These are phyloP conservation scores for Phytophthora lateralis DNA, from an alignment of 352 stramenopile genomes.

Conservation along the genomic window DNA sequence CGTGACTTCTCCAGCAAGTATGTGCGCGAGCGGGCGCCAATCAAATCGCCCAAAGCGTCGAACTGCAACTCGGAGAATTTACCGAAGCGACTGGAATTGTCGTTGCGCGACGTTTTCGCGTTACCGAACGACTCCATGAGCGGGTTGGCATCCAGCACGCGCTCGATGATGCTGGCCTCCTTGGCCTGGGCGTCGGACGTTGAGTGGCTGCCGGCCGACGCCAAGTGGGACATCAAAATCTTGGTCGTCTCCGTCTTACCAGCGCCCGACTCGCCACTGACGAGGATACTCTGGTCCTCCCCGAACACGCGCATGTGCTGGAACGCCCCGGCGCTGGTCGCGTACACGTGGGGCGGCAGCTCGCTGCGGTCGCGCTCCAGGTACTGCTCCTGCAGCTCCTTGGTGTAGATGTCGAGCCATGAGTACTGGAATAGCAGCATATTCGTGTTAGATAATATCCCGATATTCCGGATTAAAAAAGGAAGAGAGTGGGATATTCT, in stretches of 20 bases:
- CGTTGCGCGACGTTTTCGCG: slow-evolving; percentile 96
- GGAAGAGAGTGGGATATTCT: background rate
- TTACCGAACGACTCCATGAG: slow-evolving; percentile 96
- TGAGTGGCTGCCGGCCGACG: slow-evolving; percentile 55
- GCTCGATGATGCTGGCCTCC: slow-evolving; percentile 81
- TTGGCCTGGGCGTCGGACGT: slow-evolving; percentile 29
- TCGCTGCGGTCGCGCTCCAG: slow-evolving; percentile 70
- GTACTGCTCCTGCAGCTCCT: slow-evolving; percentile 83
- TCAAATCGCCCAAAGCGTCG: slow-evolving; percentile 81
- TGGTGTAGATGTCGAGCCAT: slow-evolving; percentile 91
- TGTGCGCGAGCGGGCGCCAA: slow-evolving; percentile 82
- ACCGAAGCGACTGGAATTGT: slow-evolving; percentile 96
- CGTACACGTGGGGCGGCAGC: slow-evolving; percentile 83
- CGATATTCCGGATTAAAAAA: background rate
- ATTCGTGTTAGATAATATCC: background rate
- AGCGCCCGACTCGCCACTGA: slow-evolving; percentile 90
- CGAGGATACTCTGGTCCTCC: slow-evolving; percentile 83
- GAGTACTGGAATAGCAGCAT: slow-evolving; percentile 71
- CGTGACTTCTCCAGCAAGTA: slow-evolving; percentile 90
- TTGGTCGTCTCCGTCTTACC: slow-evolving; percentile 97
- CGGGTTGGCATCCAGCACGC: slow-evolving; percentile 83
- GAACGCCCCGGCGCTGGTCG: slow-evolving; percentile 75
- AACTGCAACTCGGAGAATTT: slow-evolving; percentile 97
- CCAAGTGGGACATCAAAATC: slow-evolving; percentile 96
- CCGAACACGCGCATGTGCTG: slow-evolving; percentile 86